A percentile compares a stretch with the other conserved stretches of the same genome.
phyloP scores from a whole-genome alignment of 371 early-diverging fungal species.

The Mucor plumbeus region DNA sequence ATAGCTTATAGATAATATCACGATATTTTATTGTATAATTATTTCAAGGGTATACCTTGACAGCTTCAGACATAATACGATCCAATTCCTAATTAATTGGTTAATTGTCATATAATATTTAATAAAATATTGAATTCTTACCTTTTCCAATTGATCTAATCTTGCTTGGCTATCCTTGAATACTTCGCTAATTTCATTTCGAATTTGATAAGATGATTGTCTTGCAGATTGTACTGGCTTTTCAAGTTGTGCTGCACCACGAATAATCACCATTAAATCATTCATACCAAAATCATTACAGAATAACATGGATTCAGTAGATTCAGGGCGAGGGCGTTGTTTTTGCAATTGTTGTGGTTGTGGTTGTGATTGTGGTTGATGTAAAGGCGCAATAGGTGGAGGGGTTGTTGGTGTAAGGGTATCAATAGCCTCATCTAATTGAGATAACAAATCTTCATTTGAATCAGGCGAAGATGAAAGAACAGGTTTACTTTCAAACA shows the following conservation, averaged over 20 bases:
- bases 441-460: constrained; percentile 11
- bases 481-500: not conserved
- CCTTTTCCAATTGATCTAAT: constrained; percentile 55
- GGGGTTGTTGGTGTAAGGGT: constrained; percentile 17
- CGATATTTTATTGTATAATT: not conserved
- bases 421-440: constrained; percentile 28
- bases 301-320: constrained; percentile 46
- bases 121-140: constrained; percentile 9
- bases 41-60: constrained; percentile 33
- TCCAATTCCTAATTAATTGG: constrained; percentile 38
- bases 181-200: constrained; percentile 44
- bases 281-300: constrained; percentile 59
- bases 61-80: constrained; percentile 42
- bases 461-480: constrained; percentile 15
- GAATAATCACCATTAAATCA: constrained; percentile 54
- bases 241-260: constrained; percentile 40
- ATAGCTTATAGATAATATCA: not conserved
- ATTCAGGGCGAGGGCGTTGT: constrained; percentile 18
- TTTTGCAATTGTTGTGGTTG: not conserved
- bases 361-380: constrained; percentile 1
- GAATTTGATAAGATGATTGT: constrained; percentile 21
- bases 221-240: not conserved
- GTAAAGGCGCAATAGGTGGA: not conserved
- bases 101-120: no score
- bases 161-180: constrained; percentile 44